Evolutionary conservation across 495 filamentous ascomycete genomes (phyloP), one percentile per base, ranked within the genome.

Genomic region (Penicillium salamii): DNA sequence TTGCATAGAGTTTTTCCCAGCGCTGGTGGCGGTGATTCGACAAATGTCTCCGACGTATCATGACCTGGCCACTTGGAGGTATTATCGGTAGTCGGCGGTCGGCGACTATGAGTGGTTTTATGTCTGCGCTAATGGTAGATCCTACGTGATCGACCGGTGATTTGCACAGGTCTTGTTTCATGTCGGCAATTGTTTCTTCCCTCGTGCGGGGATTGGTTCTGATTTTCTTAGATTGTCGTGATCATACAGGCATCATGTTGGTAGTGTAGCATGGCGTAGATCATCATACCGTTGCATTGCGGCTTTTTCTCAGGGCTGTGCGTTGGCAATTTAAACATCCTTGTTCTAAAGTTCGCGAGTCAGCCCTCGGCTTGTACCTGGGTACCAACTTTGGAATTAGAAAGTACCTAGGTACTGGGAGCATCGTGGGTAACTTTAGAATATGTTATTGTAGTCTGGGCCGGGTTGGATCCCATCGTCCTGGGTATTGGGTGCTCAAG

Each of bases 231-330:
- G 29, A 32, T 32, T 23, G 11, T 34, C 44, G 38, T 49, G n/a
- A 24, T 37, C 17, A 31, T 46, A 32, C 23, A 36, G 24, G 19
- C 34, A 39, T 34, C 18, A 26, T 26, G 19, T 32, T 44, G 41
- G 41, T 21, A 21, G 26, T 5, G 11, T 19, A 9, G 29, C 4
- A 12, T 23, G 13, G 13, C 9, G 56, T 52, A 57, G 53, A 59
- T 62, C 56, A 62, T 59, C 37, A 35, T 37, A 62, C 56, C 35
- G 59, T 62, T 59, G 50, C 59, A 59, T 62, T 32, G 42, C 18
- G 40, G 20, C 23, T 26, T 13, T 18, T 24, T 34, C 14, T 14
- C 20, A 15, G 43, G 32, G n/a, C 39, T 32, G 46, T 14, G 41
- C 37, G 46, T 44, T 34, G 29, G 33, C 18, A 20, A 33, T 5